Evolutionary conservation across 805 yeast genomes (phyloP), one percentile per base, ranked within the genome.

Genomic region (Kazachstania viticola): DNA sequence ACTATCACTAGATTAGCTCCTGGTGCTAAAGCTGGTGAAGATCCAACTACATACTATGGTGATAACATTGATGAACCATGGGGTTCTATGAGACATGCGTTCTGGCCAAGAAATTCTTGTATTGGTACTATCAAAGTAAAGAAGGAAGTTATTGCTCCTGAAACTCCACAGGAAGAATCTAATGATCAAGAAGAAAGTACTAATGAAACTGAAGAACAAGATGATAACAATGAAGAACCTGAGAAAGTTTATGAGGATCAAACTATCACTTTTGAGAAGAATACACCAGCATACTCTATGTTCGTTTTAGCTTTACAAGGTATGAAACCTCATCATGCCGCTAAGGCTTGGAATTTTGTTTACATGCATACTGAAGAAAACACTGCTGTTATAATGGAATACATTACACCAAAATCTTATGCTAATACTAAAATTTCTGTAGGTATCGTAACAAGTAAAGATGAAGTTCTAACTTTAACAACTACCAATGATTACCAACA

Each of bases 311-410:
- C 98, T 5, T 63, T 84, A 45, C 98, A 91, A 64, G 97, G 97
- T 39, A 87, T 91, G 97, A 91, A 91, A 60, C 98, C 98, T 7
- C 96, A 91, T 59, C 98, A 91, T 60, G 95, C 96, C 22, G 98
- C 98, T 35, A 83, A 94, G 39, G 62, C 84, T 15, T 91, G 98
- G 98, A 91, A 88, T 61, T 91, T 91, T 55, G 60, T 82, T 40
- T 79, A 83, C 60, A 88, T 81, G 69, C 95, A 83, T 54, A 79
- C 91, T 14, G 69, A 74, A 31, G 62, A 74, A 25, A 65, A 69
- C 45, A 66, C 88, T 22, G 94, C 82, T 9, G 75, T 85, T 13
- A 70, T 81, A 42, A 91, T 91, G 95, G 96, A 91, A 59, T 91
- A 83, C 64, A 80, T 87, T 28, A 91, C 98, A 7, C 98, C 98